Evolutionary conservation across 345 rosid genomes (phyloP).

Genomic region (Durio zibethinus): DNA sequence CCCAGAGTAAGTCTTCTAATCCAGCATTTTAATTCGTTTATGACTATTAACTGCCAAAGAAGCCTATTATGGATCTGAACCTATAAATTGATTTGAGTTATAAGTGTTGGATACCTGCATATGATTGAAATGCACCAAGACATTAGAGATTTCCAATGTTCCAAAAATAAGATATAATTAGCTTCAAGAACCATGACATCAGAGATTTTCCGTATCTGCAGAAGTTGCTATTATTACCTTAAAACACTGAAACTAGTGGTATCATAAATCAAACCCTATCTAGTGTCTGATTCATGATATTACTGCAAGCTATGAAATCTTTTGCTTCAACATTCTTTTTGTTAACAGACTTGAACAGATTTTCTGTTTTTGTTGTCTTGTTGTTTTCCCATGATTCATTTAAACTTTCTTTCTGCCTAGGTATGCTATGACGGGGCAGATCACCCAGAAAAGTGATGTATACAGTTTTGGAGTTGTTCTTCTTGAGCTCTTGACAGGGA

Average conservation of each 20-base stretch:
- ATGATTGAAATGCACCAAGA: neutral
- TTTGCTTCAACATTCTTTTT: neutral
- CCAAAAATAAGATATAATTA: no score
- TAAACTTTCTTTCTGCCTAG: slow-evolving; percentile 29
- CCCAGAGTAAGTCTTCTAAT: slow-evolving; percentile 61
- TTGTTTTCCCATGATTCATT: neutral
- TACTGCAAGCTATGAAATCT: slow-evolving; percentile 20
- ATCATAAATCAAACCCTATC: neutral
- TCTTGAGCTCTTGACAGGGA: slow-evolving; percentile 87
- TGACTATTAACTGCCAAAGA: neutral
- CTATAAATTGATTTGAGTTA: neutral
- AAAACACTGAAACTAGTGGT: no score
- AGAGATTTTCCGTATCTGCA: no score
- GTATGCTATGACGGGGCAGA: slow-evolving; percentile 99
- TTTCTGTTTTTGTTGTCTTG: neutral
- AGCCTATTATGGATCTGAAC: neutral
- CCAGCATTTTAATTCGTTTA: neutral
- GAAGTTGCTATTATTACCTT: no score
- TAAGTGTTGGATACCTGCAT: neutral
- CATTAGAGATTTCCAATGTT: neutral
- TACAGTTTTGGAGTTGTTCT: slow-evolving; percentile 99
- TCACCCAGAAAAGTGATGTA: slow-evolving; percentile 95
- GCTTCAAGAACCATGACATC: no score
- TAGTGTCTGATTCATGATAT: neutral
- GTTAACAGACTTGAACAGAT: neutral